These are phyloP conservation scores for Aurifilum marmelostoma DNA, from an alignment of 2,329 filamentous ascomycete species.

Conservation along the genomic window DNA sequence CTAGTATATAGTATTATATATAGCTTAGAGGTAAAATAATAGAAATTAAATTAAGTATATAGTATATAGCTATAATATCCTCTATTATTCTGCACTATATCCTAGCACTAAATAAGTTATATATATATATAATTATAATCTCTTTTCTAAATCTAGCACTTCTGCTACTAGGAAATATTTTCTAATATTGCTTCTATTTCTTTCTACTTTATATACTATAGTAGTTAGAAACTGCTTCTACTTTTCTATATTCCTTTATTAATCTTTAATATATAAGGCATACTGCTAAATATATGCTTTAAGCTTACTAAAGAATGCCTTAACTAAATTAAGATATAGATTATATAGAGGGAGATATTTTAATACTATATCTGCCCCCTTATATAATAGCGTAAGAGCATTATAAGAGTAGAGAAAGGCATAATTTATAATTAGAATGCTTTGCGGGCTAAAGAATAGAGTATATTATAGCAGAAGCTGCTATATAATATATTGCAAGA, in stretches of 20 bases:
- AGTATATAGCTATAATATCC: too few species aligned
- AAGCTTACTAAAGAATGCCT: too few species aligned
- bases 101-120: too few species aligned
- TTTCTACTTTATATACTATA: not conserved
- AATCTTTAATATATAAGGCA: not conserved
- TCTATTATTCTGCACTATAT: too few species aligned
- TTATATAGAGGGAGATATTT: not conserved
- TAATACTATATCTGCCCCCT: not conserved
- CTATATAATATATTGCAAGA: not conserved
- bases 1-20: too few species aligned
- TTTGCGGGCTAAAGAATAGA: not conserved
- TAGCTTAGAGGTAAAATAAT: too few species aligned
- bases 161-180: too few species aligned
- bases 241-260: not conserved
- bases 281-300: too few species aligned
- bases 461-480: not conserved
- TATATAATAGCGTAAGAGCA: not conserved
- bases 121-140: too few species aligned
- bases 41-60: too few species aligned
- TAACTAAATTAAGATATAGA: not conserved
- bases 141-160: too few species aligned
- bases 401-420: not conserved
- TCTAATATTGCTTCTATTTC: too few species aligned
- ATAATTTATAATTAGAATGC: not conserved
- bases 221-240: not conserved